Base-by-base conservation (phyloP, 2,329 filamentous ascomycete species). In the Microcera coccophila region DNA sequence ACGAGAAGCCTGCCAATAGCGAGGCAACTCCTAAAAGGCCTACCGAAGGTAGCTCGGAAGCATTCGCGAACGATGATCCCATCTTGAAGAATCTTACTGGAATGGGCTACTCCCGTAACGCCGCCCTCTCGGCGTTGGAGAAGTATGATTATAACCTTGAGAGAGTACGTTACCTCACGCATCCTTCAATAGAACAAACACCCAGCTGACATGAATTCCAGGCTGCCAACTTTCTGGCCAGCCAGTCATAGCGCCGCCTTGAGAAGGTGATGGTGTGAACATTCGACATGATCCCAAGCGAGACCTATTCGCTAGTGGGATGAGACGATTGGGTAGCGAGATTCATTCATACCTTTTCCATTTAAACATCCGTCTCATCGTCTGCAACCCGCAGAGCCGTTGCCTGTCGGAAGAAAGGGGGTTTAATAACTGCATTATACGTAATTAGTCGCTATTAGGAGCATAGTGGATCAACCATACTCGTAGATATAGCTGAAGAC, bases 131-230 rank as follows among this genome's bases (percentile, higher is more conserved):
- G 38, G 91, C 93, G 18, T 70, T 97, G 62, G 91, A 97, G 73
- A 90, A 91, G 65, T 95, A 87, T 63, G 90, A 97, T 69, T 96
- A 97, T 68, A 93, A 96, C 65, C 77, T 96, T 62, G 90, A 95
- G 68, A 89, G 87, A 80, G 91, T 95, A 70, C 70, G 82, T 37
- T 29, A 11, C 36, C 17, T 22, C 14, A 28, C 9, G 17, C 9
- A 21, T n/a, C 7, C 29, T 17, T 20, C 5, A 4, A 19, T 20
- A 18, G 4, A 18, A 32, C 29, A 8, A 32, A 32, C 7, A n/a
- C 29, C 7, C 29, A 39, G 19, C 55, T 60, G 46, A 61, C 36
- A 19, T 9, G 20, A n/a, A 7, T 42, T 2, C 22, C 38, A 68
- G 76, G 76, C 76, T 39, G 76, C 76, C 51, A 78, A 80, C 57